Base-by-base conservation (phyloP, 257 asterid genomes). In the Jacaranda mimosifolia region DNA sequence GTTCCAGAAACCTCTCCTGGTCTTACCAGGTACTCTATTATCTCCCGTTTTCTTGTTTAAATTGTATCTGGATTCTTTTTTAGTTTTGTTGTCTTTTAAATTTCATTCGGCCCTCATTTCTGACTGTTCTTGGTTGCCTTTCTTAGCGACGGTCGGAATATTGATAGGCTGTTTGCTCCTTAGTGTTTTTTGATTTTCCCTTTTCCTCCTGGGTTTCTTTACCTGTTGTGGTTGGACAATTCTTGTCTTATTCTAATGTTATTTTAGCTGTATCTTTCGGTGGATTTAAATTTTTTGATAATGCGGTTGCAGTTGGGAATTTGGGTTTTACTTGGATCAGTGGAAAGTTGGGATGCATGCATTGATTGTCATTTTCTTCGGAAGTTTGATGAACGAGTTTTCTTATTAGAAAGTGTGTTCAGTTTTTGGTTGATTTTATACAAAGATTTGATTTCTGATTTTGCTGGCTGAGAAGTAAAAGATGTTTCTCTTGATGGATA, bases 1-100 rank as follows among this genome's bases (percentile, higher is more conserved):
- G 97, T 73, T 85, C 90, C 17, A 84, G 85, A 83, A 92, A 88
- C 62, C 83, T 87, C 36, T 89, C 85, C 73, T 91, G 93, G 96
- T 89, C 99, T 65, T 89, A 90, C 86, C 91, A 88, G 95, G 99
- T 96, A 68, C 70, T 18, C 43, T 0, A 9, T 72, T 0, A 9
- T 72, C 1, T 77, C 48, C 38, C n/a, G 17, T 66, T 35, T 51
- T 26, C 1, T 39, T 19, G 14, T 13, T 35, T 46, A 12, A 26
- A 9, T 7, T 55, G 9, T n/a, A 75, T 51, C 68, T 75, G 62
- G 7, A 46, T 77, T 74, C 60, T 3, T 51, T 32, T 58, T 11
- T 7, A 6, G n/a, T 11, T 51, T n/a, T 42, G 13, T 15, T 17
- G 0, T 6, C 21, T 51, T 79, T n/a, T n/a, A 48, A 36, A 65